phyloP scores from a whole-genome alignment of 495 filamentous ascomycete species.

The Tuber aestivum region DNA sequence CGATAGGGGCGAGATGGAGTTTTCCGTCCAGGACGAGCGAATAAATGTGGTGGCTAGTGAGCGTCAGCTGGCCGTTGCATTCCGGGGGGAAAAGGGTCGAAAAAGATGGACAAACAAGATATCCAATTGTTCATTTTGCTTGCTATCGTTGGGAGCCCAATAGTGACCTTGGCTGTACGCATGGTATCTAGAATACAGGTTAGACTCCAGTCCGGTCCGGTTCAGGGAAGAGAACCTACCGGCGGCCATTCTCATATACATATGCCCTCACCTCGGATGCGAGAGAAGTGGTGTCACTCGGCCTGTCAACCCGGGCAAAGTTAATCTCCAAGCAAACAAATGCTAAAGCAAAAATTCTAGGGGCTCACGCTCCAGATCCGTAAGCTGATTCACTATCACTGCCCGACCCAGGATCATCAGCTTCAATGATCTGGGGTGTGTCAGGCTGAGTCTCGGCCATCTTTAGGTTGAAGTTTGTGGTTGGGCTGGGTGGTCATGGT shows the following conservation, averaged over 20 bases:
- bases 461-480: neutral
- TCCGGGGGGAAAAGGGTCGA: slow-evolving; percentile 31
- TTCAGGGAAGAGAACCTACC: slow-evolving; percentile 20
- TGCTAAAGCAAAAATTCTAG: no score
- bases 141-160: slow-evolving; percentile 55
- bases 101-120: slow-evolving; percentile 45
- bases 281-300: slow-evolving; percentile 44
- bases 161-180: slow-evolving; percentile 54
- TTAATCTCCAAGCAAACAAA: neutral
- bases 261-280: slow-evolving; percentile 47
- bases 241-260: slow-evolving; percentile 52
- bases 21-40: slow-evolving; percentile 53
- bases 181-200: slow-evolving; percentile 46
- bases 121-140: slow-evolving; percentile 48
- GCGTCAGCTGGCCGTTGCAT: neutral
- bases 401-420: neutral
- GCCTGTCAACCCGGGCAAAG: slow-evolving; percentile 5
- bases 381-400: slow-evolving; percentile 20
- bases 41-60: slow-evolving; percentile 48
- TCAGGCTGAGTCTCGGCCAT: neutral
- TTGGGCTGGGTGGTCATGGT: neutral
- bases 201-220: neutral
- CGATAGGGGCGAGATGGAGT: slow-evolving; percentile 57
- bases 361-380: slow-evolving; percentile 16
- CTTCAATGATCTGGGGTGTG: neutral